A percentile compares a stretch with the other conserved stretches of the same genome.
Evolutionary conservation across 2,329 filamentous ascomycete species (phyloP).

Genomic region (Botrytis galanthina): DNA sequence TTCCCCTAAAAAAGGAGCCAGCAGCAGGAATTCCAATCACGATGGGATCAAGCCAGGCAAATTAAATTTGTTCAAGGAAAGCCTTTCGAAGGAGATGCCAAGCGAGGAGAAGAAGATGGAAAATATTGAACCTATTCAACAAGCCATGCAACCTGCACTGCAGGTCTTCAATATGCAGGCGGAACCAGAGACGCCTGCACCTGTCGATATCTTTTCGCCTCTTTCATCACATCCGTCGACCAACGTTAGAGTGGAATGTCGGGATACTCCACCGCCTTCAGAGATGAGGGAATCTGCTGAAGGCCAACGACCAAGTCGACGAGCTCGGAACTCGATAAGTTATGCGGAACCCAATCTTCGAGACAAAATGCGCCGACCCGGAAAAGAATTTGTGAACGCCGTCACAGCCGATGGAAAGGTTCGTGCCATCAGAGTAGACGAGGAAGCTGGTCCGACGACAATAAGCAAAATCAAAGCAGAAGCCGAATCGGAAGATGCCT

Average conservation of each 20-base stretch:
- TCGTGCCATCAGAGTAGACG: conserved; percentile 30
- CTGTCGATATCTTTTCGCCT: conserved; percentile 46
- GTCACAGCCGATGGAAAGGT: conserved; percentile 62
- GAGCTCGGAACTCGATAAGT: conserved; percentile 67
- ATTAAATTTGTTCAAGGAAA: conserved; percentile 35
- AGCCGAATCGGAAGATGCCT: conserved; percentile 34
- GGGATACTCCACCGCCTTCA: conserved; percentile 59
- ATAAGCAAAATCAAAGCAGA: conserved; percentile 34
- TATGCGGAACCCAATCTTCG: conserved; percentile 80
- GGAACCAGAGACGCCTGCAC: conserved; percentile 41
- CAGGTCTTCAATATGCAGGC: conserved; percentile 38
- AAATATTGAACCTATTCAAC: background rate
- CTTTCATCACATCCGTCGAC: conserved; percentile 49
- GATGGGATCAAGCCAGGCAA: conserved; percentile 46
- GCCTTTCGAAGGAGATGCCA: conserved; percentile 25
- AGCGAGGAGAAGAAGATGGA: conserved; percentile 7
- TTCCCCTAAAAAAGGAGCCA: conserved; percentile 54
- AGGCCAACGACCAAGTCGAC: conserved; percentile 62
- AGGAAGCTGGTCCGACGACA: conserved; percentile 20
- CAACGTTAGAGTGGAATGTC: conserved; percentile 30
- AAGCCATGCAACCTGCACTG: background rate
- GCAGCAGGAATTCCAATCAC: conserved; percentile 36
- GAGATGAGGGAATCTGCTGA: conserved; percentile 57
- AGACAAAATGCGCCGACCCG: conserved; percentile 80
- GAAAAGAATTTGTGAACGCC: conserved; percentile 72